These are phyloP conservation scores for Pythium utonaiense DNA, from an alignment of 352 stramenopile genomes.

Conservation along the genomic window DNA sequence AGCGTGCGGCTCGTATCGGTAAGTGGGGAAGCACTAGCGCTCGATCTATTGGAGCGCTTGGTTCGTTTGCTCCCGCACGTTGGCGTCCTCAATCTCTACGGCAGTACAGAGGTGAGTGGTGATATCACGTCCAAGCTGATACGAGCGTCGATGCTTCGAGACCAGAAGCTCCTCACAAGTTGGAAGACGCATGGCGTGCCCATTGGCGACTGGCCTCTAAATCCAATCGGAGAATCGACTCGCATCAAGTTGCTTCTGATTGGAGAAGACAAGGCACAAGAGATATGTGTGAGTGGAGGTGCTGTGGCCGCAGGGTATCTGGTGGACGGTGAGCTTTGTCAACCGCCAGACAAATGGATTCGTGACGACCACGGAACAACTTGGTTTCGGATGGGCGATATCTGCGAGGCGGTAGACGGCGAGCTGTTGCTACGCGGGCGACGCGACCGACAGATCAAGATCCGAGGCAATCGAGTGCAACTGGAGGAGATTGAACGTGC, in stretches of 20 bases:
- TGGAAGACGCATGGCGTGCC: constrained; percentile 44
- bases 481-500: constrained; percentile 46
- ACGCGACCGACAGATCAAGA: constrained; percentile 47
- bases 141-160: constrained; percentile 18
- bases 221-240: constrained; percentile 28
- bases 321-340: background rate
- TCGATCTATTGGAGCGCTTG: constrained; percentile 26
- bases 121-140: constrained; percentile 50
- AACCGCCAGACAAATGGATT: background rate
- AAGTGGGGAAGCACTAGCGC: constrained; percentile 44
- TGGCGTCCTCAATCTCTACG: constrained; percentile 57
- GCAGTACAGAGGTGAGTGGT: constrained; percentile 60
- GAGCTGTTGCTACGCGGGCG: constrained; percentile 43
- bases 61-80: constrained; percentile 23
- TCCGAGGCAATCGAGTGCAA: constrained; percentile 47
- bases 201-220: constrained; percentile 27
- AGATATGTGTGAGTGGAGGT: constrained; percentile 36
- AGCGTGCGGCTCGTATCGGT: constrained; percentile 38
- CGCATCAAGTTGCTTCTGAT: constrained; percentile 22
- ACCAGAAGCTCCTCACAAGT: constrained; percentile 2
- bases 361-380: background rate
- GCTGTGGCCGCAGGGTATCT: constrained; percentile 38
- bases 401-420: constrained; percentile 29
- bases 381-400: constrained; percentile 47
- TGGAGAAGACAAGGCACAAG: constrained; percentile 5